Percentiles rank a stretch among this genome's conserved stretches.
Conservation (phyloP, 495 filamentous ascomycete species). For the Penicillium cosmopolitanum region DNA sequence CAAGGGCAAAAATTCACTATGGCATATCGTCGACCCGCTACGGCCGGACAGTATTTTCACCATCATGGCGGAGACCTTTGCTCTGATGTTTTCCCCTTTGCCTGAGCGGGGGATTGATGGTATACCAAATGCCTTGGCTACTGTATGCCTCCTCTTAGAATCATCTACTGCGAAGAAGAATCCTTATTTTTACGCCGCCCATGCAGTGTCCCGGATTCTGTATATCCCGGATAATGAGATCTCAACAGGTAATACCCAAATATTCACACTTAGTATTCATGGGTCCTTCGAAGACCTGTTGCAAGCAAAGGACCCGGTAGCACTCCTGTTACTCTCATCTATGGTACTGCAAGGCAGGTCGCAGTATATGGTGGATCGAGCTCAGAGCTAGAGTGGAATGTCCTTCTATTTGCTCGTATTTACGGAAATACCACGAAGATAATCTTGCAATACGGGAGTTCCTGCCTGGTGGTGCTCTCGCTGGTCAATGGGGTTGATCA, state of each 20-base stretch:
- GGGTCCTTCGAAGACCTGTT: slow-evolving; percentile 38
- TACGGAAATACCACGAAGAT: slow-evolving; percentile 29
- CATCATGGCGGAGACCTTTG: slow-evolving; percentile 38
- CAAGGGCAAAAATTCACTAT: slow-evolving; percentile 49
- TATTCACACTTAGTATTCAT: slow-evolving; percentile 32
- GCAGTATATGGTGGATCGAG: slow-evolving; percentile 49
- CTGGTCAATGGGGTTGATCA: too few relatives aligned
- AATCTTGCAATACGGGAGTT: slow-evolving; percentile 32
- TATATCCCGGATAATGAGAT: slow-evolving; percentile 29
- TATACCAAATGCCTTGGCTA: slow-evolving; percentile 34
- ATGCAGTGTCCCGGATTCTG: slow-evolving; percentile 36
- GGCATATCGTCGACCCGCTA: slow-evolving; percentile 43
- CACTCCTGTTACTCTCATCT: slow-evolving; percentile 50
- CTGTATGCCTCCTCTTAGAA: slow-evolving; percentile 35
- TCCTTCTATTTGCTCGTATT: slow-evolving; percentile 46
- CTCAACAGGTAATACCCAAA: slow-evolving; percentile 27
- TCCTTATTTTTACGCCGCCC: slow-evolving; percentile 44
- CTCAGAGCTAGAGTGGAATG: slow-evolving; percentile 46
- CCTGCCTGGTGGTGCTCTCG: slow-evolving; percentile 20
- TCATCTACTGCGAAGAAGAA: slow-evolving; percentile 41
- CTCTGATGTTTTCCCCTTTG: slow-evolving; percentile 32
- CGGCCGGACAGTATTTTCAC: slow-evolving; percentile 46
- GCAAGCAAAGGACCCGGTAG: slow-evolving; percentile 39
- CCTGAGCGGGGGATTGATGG: slow-evolving; percentile 36
- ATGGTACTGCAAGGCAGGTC: slow-evolving; percentile 47